A percentile compares a stretch with the other conserved stretches of the same genome.
These are phyloP conservation scores for Pseudocercospora macadamiae DNA, from an alignment of 2,329 filamentous ascomycete species.

Conservation along the genomic window DNA sequence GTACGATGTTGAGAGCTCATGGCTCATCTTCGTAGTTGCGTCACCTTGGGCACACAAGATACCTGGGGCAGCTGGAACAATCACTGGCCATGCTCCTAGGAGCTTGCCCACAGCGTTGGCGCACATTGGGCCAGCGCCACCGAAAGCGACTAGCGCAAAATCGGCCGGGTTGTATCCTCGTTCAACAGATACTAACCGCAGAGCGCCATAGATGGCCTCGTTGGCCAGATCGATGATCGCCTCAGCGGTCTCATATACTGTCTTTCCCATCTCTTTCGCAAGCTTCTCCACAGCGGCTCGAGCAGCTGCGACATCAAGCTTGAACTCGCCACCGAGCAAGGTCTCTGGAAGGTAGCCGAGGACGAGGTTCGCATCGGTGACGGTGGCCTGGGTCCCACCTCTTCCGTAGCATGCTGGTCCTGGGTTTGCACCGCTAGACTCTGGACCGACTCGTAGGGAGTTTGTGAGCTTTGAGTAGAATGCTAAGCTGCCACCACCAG, in stretches of 20 bases:
- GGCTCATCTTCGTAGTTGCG: conserved; percentile 34
- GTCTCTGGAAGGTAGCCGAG: conserved; percentile 33
- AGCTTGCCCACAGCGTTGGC: conserved; percentile 32
- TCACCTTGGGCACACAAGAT: conserved; percentile 34
- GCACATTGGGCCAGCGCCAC: conserved; percentile 31
- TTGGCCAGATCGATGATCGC: conserved; percentile 34
- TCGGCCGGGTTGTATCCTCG: conserved; percentile 33
- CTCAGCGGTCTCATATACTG: conserved; percentile 30
- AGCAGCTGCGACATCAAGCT: conserved; percentile 31
- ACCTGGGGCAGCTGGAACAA: conserved; percentile 33
- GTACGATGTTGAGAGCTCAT: conserved; percentile 32
- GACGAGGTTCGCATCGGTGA: conserved; percentile 33
- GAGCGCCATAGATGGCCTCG: conserved; percentile 33
- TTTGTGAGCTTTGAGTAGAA: conserved; percentile 33
- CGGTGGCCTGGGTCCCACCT: conserved; percentile 32
- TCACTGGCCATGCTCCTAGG: conserved; percentile 33
- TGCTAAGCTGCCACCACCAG: conserved; percentile 32
- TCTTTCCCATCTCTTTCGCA: conserved; percentile 33
- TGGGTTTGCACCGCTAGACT: conserved; percentile 29
- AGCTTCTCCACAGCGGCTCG: conserved; percentile 27
- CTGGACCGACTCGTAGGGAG: conserved; percentile 32
- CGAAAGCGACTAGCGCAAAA: conserved; percentile 34
- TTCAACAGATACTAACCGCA: conserved; percentile 33
- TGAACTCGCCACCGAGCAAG: conserved; percentile 32
- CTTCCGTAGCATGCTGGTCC: conserved; percentile 33